Evolutionary conservation across 495 filamentous ascomycete species (phyloP).

Genomic region (Penicillium herquei): DNA sequence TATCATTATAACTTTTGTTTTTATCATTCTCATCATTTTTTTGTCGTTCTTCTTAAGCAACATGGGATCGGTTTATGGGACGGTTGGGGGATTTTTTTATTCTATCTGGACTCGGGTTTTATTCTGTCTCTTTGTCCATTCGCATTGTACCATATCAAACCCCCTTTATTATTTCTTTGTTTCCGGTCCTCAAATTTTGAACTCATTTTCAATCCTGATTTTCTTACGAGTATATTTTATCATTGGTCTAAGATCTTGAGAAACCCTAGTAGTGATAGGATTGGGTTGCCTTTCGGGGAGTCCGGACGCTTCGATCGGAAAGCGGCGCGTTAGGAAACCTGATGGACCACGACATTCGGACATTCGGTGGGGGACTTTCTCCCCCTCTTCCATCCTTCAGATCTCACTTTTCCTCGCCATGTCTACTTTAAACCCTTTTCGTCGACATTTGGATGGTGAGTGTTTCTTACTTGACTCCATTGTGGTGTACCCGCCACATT

Average conservation of each 20-base stretch:
- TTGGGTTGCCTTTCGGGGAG: conserved; percentile 19
- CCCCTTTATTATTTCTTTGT: conserved; percentile 6
- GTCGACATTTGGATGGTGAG: conserved; percentile 42
- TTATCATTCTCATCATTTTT: conserved; percentile 3
- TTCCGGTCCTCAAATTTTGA: neutral
- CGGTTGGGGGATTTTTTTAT: conserved; percentile 1
- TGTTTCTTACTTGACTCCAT: conserved; percentile 17
- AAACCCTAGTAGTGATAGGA: neutral
- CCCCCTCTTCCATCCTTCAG: conserved; percentile 17
- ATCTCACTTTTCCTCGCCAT: conserved; percentile 38
- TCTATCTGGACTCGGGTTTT: neutral
- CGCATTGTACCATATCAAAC: conserved; percentile 8
- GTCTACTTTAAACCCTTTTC: conserved; percentile 60
- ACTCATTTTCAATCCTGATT: no score
- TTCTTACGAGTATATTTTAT: no score
- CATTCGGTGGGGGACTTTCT: conserved; percentile 16
- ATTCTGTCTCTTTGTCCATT: neutral
- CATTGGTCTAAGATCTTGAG: no score
- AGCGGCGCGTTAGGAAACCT: conserved; percentile 26
- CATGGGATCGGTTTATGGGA: neutral
- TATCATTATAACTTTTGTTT: conserved; percentile 1
- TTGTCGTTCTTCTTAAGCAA: neutral
- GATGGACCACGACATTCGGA: conserved; percentile 28
- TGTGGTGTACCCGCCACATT: conserved; percentile 10
- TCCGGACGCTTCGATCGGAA: conserved; percentile 31